A percentile compares a stretch with the other conserved stretches of the same genome.
Evolutionary conservation across 345 rosid genomes (phyloP).

Genomic region (Gynandropsis gynandra): DNA sequence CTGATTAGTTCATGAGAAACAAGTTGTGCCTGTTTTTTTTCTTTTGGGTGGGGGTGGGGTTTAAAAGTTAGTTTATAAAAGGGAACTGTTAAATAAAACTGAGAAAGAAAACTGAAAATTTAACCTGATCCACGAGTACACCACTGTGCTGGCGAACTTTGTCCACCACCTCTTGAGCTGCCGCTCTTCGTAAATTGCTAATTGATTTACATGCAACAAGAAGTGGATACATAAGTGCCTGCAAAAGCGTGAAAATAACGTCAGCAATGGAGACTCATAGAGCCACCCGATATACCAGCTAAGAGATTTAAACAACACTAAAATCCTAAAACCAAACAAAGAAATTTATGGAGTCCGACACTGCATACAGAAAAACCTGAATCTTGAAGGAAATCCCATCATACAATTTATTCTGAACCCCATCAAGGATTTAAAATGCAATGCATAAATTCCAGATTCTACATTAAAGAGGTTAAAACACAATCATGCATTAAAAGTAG

Average conservation of each 20-base stretch:
- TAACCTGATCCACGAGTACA: constrained; percentile 86
- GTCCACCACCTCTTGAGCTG: constrained; percentile 96
- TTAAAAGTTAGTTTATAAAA: constrained; percentile 12
- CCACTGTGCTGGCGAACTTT: constrained; percentile 97
- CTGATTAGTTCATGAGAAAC: constrained; percentile 89
- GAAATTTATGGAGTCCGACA: constrained; percentile 9
- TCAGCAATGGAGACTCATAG: constrained; percentile 12
- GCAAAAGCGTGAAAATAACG: constrained; percentile 18
- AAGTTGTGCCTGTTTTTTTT: constrained; percentile 70
- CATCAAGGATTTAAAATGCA: constrained; percentile 11
- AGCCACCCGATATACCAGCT: neutral
- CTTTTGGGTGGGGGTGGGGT: constrained; percentile 10
- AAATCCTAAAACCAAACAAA: constrained; percentile 10
- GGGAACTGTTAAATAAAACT: neutral
- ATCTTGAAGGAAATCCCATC: no score
- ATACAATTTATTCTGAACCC: neutral
- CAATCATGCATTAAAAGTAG: constrained; percentile 6
- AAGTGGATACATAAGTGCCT: constrained; percentile 99
- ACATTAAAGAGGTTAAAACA: neutral
- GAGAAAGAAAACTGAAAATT: constrained; percentile 12
- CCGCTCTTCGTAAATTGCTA: constrained; percentile 87
- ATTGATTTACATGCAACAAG: constrained; percentile 98
- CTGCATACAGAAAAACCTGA: constrained; percentile 5
- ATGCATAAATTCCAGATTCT: neutral
- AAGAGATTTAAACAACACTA: constrained; percentile 2